A percentile compares a stretch with the other conserved stretches of the same genome.
phyloP scores from a whole-genome alignment of 2,329 filamentous ascomycete species.

The Pseudogymnoascus sp. region DNA sequence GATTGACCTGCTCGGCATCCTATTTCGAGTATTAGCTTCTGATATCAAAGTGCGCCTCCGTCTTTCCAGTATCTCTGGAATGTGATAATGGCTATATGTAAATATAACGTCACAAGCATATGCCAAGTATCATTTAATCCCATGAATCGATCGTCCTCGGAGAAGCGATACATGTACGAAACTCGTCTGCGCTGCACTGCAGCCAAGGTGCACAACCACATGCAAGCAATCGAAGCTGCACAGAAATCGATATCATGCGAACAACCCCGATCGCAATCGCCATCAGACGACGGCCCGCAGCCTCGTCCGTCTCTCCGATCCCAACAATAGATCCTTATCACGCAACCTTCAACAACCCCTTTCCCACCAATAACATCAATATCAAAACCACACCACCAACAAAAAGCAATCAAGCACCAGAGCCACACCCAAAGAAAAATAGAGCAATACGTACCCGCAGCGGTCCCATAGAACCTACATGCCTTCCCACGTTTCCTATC shows the following conservation, averaged over 20 bases:
- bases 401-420: background rate
- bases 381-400: constrained; percentile 2
- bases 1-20: constrained; percentile 43
- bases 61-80: constrained; percentile 12
- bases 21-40: constrained; percentile 23
- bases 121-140: constrained; percentile 22
- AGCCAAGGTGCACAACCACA: constrained; percentile 13
- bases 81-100: background rate
- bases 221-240: constrained; percentile 14
- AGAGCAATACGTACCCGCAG: background rate
- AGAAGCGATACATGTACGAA: background rate
- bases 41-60: constrained; percentile 13
- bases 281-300: background rate
- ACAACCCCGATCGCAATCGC: constrained; percentile 5
- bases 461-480: constrained; percentile 2
- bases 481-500: background rate
- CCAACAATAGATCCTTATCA: background rate
- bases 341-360: background rate
- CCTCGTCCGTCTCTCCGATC: background rate
- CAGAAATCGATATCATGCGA: constrained; percentile 1
- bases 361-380: background rate
- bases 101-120: background rate
- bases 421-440: background rate
- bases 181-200: background rate
- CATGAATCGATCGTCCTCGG: constrained; percentile 10